Evolutionary conservation across 441 rosid genomes (phyloP), one percentile per base, ranked within the genome.

Genomic region (Cnidoscolus chayamansa): DNA sequence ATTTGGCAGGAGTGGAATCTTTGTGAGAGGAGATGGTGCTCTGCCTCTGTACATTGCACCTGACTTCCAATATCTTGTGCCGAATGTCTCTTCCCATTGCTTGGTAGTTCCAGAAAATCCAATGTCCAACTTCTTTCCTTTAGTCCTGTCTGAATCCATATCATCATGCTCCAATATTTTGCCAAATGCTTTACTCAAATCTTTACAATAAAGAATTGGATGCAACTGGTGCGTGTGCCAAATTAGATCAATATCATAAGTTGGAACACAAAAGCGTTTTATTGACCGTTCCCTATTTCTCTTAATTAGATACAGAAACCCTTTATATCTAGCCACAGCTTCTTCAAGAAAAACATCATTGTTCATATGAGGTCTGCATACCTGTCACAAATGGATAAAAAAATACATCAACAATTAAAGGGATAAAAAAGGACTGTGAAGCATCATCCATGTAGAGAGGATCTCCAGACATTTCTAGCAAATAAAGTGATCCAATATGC

Each of bases 211-310:
- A 55, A 88, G 79, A 62, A 77, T 79, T 3, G 97, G 91, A 64
- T 90, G 89, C 80, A 95, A 77, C 82, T 93, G 98, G 79, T 95
- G 99, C 43, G 97, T 82, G 63, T 95, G 99, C 99, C 99, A 95
- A 31, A 95, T 88, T 70, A 91, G 95, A 79, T 95, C 98, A 67
- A 95, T 78, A 80, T 95, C 99, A 63, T 95, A 95, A 65, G 98
- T 93, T 10, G 99, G 99, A 66, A 95, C 98, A 76, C 90, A 86
- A 66, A 93, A 93, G 61, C 84, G 74, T 19, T 63, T 87, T 4
- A 85, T 62, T 32, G 92, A 90, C 74, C 64, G 86, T 80, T 91
- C 89, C 71, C 67, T 54, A 84, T 91, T 93, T 79, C 80, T 91
- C 84, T 88, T 88, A 58, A 93, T 91, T 78, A 93, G 80, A 76